Evolutionary conservation across 495 filamentous ascomycete genomes (phyloP).

Genomic region (Talaromyces adpressus): DNA sequence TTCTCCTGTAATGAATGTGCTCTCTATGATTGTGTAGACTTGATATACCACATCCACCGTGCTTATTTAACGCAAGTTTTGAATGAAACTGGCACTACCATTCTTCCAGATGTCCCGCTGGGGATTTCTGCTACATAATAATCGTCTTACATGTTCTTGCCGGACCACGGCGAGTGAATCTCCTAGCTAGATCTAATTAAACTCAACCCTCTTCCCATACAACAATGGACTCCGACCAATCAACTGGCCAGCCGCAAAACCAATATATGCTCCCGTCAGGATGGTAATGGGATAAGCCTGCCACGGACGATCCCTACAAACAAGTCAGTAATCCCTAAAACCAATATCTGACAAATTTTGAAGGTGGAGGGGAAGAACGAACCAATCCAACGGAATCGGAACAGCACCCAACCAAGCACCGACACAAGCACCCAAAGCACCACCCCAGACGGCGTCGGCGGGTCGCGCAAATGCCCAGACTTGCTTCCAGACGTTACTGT

Average conservation of each 20-base stretch:
- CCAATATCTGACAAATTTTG: too few species aligned
- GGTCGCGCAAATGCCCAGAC: slow-evolving; percentile 46
- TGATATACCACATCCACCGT: neutral
- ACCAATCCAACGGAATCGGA: slow-evolving; percentile 95
- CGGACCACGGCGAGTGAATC: neutral
- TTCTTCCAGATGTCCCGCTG: neutral
- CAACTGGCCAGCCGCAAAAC: slow-evolving; percentile 56
- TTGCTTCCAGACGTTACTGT: slow-evolving; percentile 64
- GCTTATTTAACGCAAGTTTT: neutral
- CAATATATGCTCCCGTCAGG: slow-evolving; percentile 61
- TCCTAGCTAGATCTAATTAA: slow-evolving; percentile 23
- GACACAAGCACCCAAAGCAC: slow-evolving; percentile 41
- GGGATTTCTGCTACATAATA: neutral
- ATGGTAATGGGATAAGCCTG: slow-evolving; percentile 97
- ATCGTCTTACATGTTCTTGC: neutral
- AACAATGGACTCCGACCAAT: slow-evolving; percentile 47
- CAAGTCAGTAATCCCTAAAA: slow-evolving; percentile 9
- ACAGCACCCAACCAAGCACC: slow-evolving; percentile 63
- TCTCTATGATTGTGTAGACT: neutral
- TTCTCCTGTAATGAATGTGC: neutral
- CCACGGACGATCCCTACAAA: slow-evolving; percentile 76
- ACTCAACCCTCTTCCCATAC: slow-evolving; percentile 57
- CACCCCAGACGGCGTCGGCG: slow-evolving; percentile 32
- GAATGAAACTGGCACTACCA: neutral
- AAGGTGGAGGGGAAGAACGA: too few species aligned